Percentiles rank a stretch among this genome's conserved stretches.
phyloP scores from a whole-genome alignment of 1,284 basidiomycete species.

The Leccinum pachyderme region DNA sequence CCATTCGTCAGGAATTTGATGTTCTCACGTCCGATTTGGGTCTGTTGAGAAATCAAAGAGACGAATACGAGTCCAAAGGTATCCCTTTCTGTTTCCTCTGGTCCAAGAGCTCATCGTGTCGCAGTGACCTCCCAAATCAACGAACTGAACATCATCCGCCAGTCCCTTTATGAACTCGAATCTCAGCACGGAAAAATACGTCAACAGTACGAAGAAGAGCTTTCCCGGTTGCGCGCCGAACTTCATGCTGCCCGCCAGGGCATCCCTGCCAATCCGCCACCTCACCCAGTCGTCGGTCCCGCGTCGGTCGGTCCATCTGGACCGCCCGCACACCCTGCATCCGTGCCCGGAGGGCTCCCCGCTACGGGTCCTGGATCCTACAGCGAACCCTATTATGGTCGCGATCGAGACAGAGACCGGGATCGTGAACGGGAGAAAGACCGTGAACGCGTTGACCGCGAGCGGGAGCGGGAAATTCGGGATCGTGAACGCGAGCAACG shows the following conservation, averaged over 20 bases:
- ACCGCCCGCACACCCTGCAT: constrained; percentile 28
- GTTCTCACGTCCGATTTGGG: constrained; percentile 68
- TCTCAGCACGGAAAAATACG: constrained; percentile 69
- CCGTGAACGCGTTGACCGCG: constrained; percentile 36
- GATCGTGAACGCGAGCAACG: constrained; percentile 40
- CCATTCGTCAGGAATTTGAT: constrained; percentile 87
- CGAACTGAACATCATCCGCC: constrained; percentile 71
- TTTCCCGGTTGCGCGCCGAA: constrained; percentile 63
- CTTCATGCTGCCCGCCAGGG: constrained; percentile 49
- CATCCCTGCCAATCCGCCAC: constrained; percentile 32
- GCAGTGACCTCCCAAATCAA: constrained; percentile 69
- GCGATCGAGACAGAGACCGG: constrained; percentile 40
- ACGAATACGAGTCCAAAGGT: constrained; percentile 91
- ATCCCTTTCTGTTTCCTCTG: background rate
- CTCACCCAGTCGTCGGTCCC: constrained; percentile 35
- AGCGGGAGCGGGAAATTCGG: constrained; percentile 38
- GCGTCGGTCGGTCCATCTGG: constrained; percentile 34
- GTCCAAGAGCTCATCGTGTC: constrained; percentile 7
- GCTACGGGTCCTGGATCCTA: constrained; percentile 36
- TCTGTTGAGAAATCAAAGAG: constrained; percentile 73
- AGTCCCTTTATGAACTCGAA: constrained; percentile 78
- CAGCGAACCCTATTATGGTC: constrained; percentile 41
- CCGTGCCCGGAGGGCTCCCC: constrained; percentile 29
- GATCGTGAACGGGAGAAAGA: constrained; percentile 40
- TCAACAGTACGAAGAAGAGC: constrained; percentile 74